Base-by-base conservation (phyloP, 1,139 yeast genomes). In the Zygosaccharomyces sapae region DNA sequence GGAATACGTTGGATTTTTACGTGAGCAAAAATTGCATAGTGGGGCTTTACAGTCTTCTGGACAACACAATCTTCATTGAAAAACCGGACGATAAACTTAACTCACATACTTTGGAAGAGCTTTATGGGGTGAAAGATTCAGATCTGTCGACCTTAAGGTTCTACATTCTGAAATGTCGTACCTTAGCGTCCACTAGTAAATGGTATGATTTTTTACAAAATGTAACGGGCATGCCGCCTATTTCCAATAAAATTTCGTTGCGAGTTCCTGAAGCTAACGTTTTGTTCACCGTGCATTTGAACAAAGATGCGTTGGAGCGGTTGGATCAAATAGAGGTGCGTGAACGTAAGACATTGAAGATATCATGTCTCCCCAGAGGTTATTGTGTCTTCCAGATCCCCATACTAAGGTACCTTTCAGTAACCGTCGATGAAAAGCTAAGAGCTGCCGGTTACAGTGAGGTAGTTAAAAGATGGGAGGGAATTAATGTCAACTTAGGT, bases 201-300 rank as follows among this genome's bases (percentile, higher is more conserved):
- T 85, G 95, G 90, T 65, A 81, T 30, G 75, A 77, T 22, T 76
- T 86, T 55, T 63, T 87, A n/a, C 69, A 67, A 67, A 73, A 57
- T 56, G 71, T 56, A 49, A 71, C 58, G 70, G 79, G 49, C 54
- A 66, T 18, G 50, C 57, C 29, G 46, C 35, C 38, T 5, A 30
- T 41, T 3, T 48, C 55, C 0, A 47, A 64, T 3, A 49, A 58
- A 1, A 57, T 79, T 47, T 61, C 68, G 31, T 56, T 80, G 39
- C 56, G 69, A 19, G 69, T 85, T 3, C 92, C 94, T 0, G 77
- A 71, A 3, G 53, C 81, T 18, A 71, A 73, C 2, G 51, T 77
- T 3, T 60, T 76, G 0, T 57, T 82, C 8, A 71, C 70, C n/a
- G 54, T 83, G 2, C 65, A 63, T 5, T 51, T 80, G 1, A 73